Base-by-base conservation (phyloP, 2,329 filamentous ascomycete genomes). In the Colletotrichum sublineola region DNA sequence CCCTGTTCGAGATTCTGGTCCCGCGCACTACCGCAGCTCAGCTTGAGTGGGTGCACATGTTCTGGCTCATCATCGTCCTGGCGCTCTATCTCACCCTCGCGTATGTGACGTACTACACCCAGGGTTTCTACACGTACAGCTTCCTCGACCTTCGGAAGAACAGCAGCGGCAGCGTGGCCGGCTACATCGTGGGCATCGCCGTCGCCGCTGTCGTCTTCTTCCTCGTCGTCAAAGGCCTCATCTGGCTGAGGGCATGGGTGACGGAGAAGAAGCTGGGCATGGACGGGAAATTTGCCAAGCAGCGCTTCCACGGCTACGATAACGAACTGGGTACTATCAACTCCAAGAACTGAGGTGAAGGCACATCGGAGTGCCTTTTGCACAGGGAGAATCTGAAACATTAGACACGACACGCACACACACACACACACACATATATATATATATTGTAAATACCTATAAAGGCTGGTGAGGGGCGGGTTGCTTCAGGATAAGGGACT, bases 71-170 rank as follows among this genome's bases (percentile, higher is more conserved):
- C 74, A 68, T 94, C n/a, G 80, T 96, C 8, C 86, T 97, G 53
- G 89, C 89, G 0, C 82, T 91, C 5, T 97, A 97, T 79, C 86
- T 95, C 14, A 88, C 84, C 0, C 83, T 97, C 20, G 94, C 93
- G 1, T 97, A 94, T 80, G 76, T 96, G 31, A 95, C 93, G 0
- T 82, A 88, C 73, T 89, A 89, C 5, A 91, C 90, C 0, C 86
- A 94, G 80, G 89, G 89, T 3, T 94, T 92, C 79, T 97, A 95
- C 80, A 87, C 92, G 0, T 97, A 97, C 82, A 80, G 77, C 70
- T 97, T 97, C 82, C 87, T 97, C n/a, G 87, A 97, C 79, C 86
- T 90, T 1, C 68, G 62, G 20, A 78, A 80, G 24, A 81, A 87
- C 62, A 86, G 86, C 20, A 79, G 85, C 38, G 87, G 85, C 0